These are phyloP conservation scores for Hypoxylon sp. DNA, from an alignment of 2,329 filamentous ascomycete species.

Conservation along the genomic window DNA sequence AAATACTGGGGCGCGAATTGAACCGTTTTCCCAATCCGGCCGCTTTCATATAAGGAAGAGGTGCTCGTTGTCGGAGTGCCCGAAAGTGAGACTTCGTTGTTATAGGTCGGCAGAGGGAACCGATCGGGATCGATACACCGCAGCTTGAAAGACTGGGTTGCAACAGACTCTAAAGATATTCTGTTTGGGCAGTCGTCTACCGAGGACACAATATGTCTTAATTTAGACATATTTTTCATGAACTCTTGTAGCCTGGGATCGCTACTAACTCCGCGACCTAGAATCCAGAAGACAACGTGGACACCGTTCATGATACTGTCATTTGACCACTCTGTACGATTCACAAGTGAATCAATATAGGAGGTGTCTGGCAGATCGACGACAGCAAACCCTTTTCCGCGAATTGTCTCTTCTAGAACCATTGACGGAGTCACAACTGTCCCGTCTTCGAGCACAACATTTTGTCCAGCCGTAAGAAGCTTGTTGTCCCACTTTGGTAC, in stretches of 20 bases:
- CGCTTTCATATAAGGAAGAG: constrained; percentile 54
- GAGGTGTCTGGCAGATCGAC: constrained; percentile 80
- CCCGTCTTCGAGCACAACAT: constrained; percentile 74
- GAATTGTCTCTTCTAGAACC: constrained; percentile 77
- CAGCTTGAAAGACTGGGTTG: constrained; percentile 76
- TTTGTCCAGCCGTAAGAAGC: constrained; percentile 72
- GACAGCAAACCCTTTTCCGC: constrained; percentile 81
- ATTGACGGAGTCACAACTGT: constrained; percentile 83
- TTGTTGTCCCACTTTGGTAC: constrained; percentile 71
- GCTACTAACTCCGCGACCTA: constrained; percentile 75
- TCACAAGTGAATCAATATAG: constrained; percentile 78
- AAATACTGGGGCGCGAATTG: constrained; percentile 62
- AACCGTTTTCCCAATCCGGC: constrained; percentile 60
- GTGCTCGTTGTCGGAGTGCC: constrained; percentile 34
- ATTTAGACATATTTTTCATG: constrained; percentile 69
- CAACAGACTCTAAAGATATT: constrained; percentile 76
- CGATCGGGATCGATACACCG: constrained; percentile 78
- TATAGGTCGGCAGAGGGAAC: constrained; percentile 77
- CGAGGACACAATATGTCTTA: constrained; percentile 84
- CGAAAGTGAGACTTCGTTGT: constrained; percentile 63
- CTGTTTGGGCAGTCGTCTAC: constrained; percentile 81
- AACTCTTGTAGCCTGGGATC: constrained; percentile 76
- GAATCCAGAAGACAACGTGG: constrained; percentile 81
- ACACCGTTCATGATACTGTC: constrained; percentile 75
- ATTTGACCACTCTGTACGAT: constrained; percentile 78